phyloP scores from a whole-genome alignment of 164 flowering plant species.

The Magnolia kwangsiensis region DNA sequence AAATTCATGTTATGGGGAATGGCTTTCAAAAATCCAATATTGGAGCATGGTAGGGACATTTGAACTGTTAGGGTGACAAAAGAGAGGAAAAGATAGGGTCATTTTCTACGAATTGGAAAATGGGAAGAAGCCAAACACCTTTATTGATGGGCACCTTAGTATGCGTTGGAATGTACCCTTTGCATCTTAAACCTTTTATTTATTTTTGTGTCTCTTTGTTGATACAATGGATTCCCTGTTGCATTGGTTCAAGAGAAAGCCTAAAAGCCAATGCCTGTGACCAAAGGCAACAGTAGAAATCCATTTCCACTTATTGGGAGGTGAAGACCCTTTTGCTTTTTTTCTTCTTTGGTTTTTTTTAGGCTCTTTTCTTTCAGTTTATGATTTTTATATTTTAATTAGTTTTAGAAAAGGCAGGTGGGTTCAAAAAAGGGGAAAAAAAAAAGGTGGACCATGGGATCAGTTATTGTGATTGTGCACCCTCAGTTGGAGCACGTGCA shows the following conservation, averaged over 20 bases:
- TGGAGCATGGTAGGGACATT: neutral
- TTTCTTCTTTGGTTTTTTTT: neutral
- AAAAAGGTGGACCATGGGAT: too few species aligned
- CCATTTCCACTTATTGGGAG: constrained; percentile 16
- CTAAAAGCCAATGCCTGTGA: constrained; percentile 14
- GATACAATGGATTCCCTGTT: constrained; percentile 15
- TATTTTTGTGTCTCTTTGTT: neutral
- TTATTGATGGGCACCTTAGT: neutral
- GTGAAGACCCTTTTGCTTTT: constrained; percentile 21
- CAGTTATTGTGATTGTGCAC: too few species aligned
- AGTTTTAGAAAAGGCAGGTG: neutral
- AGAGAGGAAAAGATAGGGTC: neutral
- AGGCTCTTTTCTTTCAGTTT: neutral
- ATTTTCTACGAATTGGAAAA: neutral
- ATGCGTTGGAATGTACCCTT: neutral
- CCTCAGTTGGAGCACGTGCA: too few species aligned
- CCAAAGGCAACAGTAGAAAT: neutral
- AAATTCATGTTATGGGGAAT: neutral
- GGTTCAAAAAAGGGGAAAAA: neutral
- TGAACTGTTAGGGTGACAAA: neutral
- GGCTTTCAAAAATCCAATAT: neutral
- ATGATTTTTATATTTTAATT: too few species aligned
- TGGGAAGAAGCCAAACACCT: neutral
- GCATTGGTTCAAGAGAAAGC: constrained; percentile 44
- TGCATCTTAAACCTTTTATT: neutral